Evolutionary conservation across 73 alveolate species (phyloP).

Genomic region (Paramecium sexaurelia): DNA sequence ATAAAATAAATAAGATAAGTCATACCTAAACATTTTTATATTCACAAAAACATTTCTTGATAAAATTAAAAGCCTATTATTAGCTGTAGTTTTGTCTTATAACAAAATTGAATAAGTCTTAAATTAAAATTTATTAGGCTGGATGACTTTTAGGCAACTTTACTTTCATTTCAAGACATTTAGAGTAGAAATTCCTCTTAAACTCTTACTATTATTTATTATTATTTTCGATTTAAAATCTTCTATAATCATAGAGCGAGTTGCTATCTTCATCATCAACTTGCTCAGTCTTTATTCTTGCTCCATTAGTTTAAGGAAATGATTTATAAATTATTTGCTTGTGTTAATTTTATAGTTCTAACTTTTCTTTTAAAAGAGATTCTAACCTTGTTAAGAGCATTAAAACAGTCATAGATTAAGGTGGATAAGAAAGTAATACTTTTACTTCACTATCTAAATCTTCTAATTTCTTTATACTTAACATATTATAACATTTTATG

Average conservation of each 20-base stretch:
- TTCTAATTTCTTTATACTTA: neutral
- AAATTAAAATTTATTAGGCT: neutral
- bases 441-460: neutral
- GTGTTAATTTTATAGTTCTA: neutral
- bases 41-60: neutral
- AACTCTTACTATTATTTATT: neutral
- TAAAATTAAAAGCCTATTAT: neutral
- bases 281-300: neutral
- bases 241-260: neutral
- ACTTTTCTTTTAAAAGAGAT: neutral
- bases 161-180: neutral
- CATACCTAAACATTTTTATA: neutral
- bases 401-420: neutral
- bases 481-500: neutral
- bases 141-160: neutral
- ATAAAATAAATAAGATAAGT: neutral
- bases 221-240: neutral
- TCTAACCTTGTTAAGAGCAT: neutral
- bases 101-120: neutral
- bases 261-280: neutral
- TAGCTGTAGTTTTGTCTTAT: neutral
- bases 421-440: neutral
- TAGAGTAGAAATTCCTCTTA: neutral
- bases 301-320: neutral
- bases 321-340: neutral